Evolutionary conservation across 352 stramenopile genomes (phyloP), one percentile per base, ranked within the genome.

Genomic region (Halophytophthora polymorphica): DNA sequence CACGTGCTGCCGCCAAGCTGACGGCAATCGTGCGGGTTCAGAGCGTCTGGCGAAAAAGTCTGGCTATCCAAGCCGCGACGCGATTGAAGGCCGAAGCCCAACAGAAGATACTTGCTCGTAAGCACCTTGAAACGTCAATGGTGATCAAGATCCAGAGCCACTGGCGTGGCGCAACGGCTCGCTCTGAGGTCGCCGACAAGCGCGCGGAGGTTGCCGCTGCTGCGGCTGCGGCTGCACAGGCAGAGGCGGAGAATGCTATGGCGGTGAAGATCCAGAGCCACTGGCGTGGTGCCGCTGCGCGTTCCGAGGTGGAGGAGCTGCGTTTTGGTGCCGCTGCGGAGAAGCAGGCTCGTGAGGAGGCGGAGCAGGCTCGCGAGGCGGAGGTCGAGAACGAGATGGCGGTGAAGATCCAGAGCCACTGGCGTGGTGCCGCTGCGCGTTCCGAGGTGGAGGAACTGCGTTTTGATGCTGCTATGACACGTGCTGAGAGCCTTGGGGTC

Each of bases 141-240:
- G 59, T 62, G 0, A 18, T 52, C 6, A 69, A 69, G 47, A 69
- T 75, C 31, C 66, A 75, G 48, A 70, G 36, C 11, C 58, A 66
- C 18, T 75, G 66, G 66, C 62, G 66, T 15, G 54, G 58, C 39
- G 45, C 37, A 18, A 40, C 22, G 25, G 64, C 64, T 39, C 49
- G 61, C 1, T 25, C 48, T 2, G 29, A 61, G 36, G 49, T 66
- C 5, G 21, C 29, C n/a, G 15, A 35, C 2, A 18, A 68, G 19
- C 58, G 53, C 22, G n/a, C 46, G 1, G 35, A 53, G 28, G 46
- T 22, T 19, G 15, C 15, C 4, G 25, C 25, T 31, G 25, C 25
- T 8, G 25, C 25, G 4, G 25, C 25, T 8, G 25, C 25, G n/a
- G n/a, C n/a, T n/a, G n/a, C 14, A 38, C 0, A 54, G 40, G 43